Conservation (phyloP, 306 rosid genomes). For the Fagus sylvatica region DNA sequence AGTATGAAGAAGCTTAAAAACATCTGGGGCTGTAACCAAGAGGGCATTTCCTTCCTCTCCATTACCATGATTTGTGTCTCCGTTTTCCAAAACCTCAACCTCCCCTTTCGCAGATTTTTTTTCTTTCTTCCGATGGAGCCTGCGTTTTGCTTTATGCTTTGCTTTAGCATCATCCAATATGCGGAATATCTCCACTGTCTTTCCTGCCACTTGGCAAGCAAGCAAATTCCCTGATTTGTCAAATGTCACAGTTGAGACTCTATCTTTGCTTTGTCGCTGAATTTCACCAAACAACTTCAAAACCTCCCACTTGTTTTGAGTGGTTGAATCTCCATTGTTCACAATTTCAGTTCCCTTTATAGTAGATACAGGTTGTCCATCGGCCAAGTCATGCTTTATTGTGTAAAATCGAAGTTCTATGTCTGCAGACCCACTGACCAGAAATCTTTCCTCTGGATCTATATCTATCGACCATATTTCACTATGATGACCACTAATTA, state of each 20-base stretch:
- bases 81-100: conserved; percentile 44
- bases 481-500: conserved; percentile 87
- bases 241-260: conserved; percentile 82
- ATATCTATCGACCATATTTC: conserved; percentile 90
- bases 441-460: conserved; percentile 71
- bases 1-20: conserved; percentile 83
- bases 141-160: conserved; percentile 80
- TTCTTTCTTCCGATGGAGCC: conserved; percentile 81
- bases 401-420: conserved; percentile 78
- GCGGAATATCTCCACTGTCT: conserved; percentile 71
- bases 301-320: conserved; percentile 72
- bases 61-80: conserved; percentile 36
- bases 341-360: conserved; percentile 29
- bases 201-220: conserved; percentile 94
- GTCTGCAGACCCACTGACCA: conserved; percentile 91
- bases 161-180: conserved; percentile 87
- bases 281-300: conserved; percentile 83
- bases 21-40: conserved; percentile 62
- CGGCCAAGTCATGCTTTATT: conserved; percentile 51
- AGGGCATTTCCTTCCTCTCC: conserved; percentile 44
- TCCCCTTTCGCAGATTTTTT: conserved; percentile 66
- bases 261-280: conserved; percentile 75
- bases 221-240: conserved; percentile 78
- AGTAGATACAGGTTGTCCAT: conserved; percentile 35
- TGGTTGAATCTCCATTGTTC: conserved; percentile 39